Conservation (phyloP, 176 grass and related monocot genomes). For the Elymus sibiricus region DNA sequence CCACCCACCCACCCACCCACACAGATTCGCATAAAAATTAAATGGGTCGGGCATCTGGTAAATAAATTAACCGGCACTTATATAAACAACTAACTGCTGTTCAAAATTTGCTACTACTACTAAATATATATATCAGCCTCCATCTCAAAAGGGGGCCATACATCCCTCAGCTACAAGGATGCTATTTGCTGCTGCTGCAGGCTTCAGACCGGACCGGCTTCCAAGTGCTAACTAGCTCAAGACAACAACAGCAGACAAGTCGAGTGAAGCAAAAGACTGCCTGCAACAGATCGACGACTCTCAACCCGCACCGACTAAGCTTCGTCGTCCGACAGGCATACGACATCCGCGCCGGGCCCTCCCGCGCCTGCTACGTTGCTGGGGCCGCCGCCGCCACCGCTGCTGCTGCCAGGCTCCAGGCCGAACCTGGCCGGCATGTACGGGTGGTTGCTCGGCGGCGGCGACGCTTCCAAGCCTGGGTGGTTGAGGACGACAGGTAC, state of each 20-base stretch:
- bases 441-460: background rate
- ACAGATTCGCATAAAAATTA: no score
- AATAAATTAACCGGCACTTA: background rate
- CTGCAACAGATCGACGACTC: no score
- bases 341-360: background rate
- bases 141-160: background rate
- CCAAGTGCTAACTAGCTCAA: background rate
- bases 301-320: background rate
- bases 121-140: background rate
- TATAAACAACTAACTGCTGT: background rate
- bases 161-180: constrained; percentile 5
- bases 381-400: background rate
- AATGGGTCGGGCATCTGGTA: background rate
- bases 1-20: no score
- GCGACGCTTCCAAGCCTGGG: background rate
- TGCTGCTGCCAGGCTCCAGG: no score
- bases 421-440: background rate
- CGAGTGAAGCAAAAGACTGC: background rate
- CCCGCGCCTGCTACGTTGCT: background rate
- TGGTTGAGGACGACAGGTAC: background rate
- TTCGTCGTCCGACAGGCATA: constrained; percentile 39
- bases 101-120: background rate
- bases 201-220: background rate
- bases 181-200: background rate
- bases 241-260: background rate